Percentiles rank a stretch among this genome's conserved stretches.
These are phyloP conservation scores for Candida sp. DNA, from an alignment of 1,139 yeast genomes.

Conservation along the genomic window DNA sequence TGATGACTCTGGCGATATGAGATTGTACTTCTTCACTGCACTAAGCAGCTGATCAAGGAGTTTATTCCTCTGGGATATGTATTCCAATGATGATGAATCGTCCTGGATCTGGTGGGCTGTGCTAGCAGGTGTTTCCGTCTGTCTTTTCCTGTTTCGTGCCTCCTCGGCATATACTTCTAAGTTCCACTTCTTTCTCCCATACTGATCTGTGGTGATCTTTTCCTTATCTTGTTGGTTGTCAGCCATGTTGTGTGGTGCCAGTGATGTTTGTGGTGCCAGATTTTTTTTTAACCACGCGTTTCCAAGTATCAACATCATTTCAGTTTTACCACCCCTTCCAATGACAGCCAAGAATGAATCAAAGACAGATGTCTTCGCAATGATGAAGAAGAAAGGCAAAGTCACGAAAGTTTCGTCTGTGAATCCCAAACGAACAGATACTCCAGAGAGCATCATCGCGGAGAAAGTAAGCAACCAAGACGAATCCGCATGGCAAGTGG, in stretches of 20 bases:
- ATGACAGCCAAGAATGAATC: neutral
- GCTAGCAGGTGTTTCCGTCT: conserved; percentile 1
- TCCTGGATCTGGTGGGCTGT: conserved; percentile 9
- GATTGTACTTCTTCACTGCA: conserved; percentile 39
- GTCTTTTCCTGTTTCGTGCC: conserved; percentile 35
- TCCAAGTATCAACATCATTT: neutral
- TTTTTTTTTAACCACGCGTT: neutral
- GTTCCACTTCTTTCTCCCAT: conserved; percentile 76
- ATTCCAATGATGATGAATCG: conserved; percentile 25
- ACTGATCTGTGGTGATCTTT: conserved; percentile 40
- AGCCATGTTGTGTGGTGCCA: neutral
- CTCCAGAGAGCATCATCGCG: neutral
- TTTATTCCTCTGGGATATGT: conserved; percentile 34
- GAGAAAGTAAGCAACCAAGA: conserved; percentile 1
- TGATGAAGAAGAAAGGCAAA: conserved; percentile 3
- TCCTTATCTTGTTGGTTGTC: conserved; percentile 10
- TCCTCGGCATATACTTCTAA: conserved; percentile 61
- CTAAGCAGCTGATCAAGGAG: conserved; percentile 34
- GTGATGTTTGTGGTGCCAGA: neutral
- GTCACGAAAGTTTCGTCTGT: neutral
- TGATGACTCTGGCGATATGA: conserved; percentile 30
- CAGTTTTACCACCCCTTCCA: neutral
- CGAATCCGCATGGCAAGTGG: conserved; percentile 26
- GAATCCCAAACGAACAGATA: neutral
- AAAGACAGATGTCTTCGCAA: conserved; percentile 8